Base-by-base conservation (phyloP, 1,139 yeast genomes). In the Suhomyces chickasaworum region DNA sequence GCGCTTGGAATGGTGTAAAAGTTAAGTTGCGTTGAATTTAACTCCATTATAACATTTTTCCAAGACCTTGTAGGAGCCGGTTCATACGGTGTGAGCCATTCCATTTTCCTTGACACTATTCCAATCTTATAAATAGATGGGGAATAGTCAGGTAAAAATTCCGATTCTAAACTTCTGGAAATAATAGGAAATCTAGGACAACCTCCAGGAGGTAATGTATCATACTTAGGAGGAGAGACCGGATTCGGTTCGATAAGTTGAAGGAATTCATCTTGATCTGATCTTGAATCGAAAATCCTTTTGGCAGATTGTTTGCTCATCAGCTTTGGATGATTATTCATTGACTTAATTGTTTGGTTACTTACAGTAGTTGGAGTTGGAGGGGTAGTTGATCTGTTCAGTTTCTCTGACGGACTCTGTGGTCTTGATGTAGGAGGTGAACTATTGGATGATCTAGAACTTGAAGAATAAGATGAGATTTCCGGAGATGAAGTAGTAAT, bases 21-120 rank as follows among this genome's bases (percentile, higher is more conserved):
- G 61, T 86, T 86, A 31, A 86, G 61, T 64, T 86, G 93, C 1
- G 93, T 86, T 2, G 89, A 83, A 64, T 86, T 86, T 30, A 86
- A 65, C 58, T 86, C 93, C 66, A 85, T 68, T 7, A 86, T 69
- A 27, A 74, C 71, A 42, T 75, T 71, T 56, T 73, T 80, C 93
- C 93, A 86, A n/a, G 78, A 74, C 53, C 89, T 65, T 8, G 74
- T 63, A 1, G 81, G 74, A 0, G 88, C 75, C 4, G 81, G 73
- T 54, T 84, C 88, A 57, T 78, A 83, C 0, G 91, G 91, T 4
- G 83, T 76, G 0, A 78, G 51, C 86, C 86, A 84, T 60, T 86
- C 93, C 29, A 76, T 55, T 55, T 85, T 85, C 51, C 86, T 69
- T 2, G 77, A 60, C 1, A 81, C 76, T 1, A 77, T 57, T 0